These are phyloP conservation scores for Dactylellina leptospora DNA, from an alignment of 2,329 filamentous ascomycete genomes.

Conservation along the genomic window DNA sequence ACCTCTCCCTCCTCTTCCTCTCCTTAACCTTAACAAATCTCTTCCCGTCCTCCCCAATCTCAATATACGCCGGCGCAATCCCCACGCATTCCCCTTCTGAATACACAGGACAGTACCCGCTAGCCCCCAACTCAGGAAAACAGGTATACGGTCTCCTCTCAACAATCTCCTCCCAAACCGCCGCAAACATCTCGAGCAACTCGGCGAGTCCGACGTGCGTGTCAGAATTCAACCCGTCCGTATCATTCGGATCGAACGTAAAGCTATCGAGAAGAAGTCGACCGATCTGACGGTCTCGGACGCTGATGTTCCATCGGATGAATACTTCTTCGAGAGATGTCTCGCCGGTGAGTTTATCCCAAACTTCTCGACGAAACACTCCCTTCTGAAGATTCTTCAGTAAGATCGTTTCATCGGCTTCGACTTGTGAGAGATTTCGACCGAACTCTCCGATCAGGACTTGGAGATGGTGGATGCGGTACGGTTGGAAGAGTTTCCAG, in stretches of 20 bases:
- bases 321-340: constrained; percentile 11
- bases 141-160: not conserved
- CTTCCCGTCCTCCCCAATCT: not conserved
- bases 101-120: not conserved
- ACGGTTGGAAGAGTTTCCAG: constrained; percentile 29
- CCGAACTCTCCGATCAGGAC: constrained; percentile 22
- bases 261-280: constrained; percentile 30
- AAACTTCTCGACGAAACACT: not conserved
- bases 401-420: constrained; percentile 9
- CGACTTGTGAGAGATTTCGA: not conserved
- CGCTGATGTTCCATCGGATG: constrained; percentile 13
- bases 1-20: constrained; percentile 5
- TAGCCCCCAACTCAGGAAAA: constrained; percentile 12
- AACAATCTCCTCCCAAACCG: constrained; percentile 31
- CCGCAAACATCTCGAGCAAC: constrained; percentile 21
- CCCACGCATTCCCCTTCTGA: not conserved
- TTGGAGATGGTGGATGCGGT: constrained; percentile 15
- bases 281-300: constrained; percentile 16
- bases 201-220: no score
- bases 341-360: not conserved
- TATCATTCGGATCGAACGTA: no score
- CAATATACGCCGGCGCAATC: not conserved
- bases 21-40: not conserved
- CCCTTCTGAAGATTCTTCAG: not conserved
- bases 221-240: no score